These are phyloP conservation scores for Aspergillus ochraceoroseus DNA, from an alignment of 2,329 filamentous ascomycete genomes.

Conservation along the genomic window DNA sequence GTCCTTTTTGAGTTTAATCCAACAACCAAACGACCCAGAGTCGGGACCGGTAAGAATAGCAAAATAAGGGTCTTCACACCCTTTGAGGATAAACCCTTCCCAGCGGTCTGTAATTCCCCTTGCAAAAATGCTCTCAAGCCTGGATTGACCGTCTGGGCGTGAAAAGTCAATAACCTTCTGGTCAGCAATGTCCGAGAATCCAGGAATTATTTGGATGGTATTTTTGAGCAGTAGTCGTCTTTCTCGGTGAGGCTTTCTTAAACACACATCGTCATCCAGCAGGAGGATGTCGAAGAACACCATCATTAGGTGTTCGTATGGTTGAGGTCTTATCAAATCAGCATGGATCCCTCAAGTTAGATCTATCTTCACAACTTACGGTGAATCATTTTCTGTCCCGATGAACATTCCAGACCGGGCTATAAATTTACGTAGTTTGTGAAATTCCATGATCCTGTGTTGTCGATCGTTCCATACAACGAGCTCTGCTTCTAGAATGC, in stretches of 20 bases:
- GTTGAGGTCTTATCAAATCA: conserved; percentile 40
- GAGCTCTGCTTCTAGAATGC: conserved; percentile 79
- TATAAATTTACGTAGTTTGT: conserved; percentile 77
- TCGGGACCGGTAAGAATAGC: conserved; percentile 42
- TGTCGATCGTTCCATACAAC: conserved; percentile 69
- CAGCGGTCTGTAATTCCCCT: conserved; percentile 59
- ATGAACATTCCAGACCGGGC: conserved; percentile 65
- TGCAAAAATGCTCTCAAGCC: conserved; percentile 62
- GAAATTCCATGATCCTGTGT: conserved; percentile 65
- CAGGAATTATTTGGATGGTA: conserved; percentile 52
- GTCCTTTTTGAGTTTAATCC: conserved; percentile 84
- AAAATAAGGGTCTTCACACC: conserved; percentile 71
- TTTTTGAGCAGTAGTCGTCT: conserved; percentile 52
- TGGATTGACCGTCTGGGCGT: conserved; percentile 47
- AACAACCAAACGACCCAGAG: conserved; percentile 40
- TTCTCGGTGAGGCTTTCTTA: conserved; percentile 44
- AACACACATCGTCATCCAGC: conserved; percentile 51
- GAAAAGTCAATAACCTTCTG: conserved; percentile 65
- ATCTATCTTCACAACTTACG: conserved; percentile 44
- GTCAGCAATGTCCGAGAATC: conserved; percentile 62
- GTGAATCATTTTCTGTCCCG: conserved; percentile 64
- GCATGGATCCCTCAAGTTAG: not conserved
- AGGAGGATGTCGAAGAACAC: conserved; percentile 59
- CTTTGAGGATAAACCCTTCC: conserved; percentile 79
- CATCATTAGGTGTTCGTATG: conserved; percentile 56